Percentiles rank a stretch among this genome's conserved stretches.
Evolutionary conservation across 176 grass and related monocot genomes (phyloP).

Genomic region (Areca catechu): DNA sequence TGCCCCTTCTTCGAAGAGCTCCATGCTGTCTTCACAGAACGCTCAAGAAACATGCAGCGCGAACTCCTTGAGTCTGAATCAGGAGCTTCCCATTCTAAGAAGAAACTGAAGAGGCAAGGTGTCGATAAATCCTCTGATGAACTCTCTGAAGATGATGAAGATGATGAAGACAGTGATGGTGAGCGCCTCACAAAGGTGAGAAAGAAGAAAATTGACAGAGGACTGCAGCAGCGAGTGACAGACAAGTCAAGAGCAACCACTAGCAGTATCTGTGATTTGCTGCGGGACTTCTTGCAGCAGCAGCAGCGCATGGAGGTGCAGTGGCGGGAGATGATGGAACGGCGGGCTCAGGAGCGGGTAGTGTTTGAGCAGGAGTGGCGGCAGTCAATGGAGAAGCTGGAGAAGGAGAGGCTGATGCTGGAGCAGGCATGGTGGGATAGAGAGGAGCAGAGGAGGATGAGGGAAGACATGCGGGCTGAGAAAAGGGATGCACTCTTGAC

Average conservation of each 20-base stretch:
- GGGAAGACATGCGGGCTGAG: conserved; percentile 62
- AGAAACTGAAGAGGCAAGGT: conserved; percentile 33
- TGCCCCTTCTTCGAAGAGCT: conserved; percentile 94
- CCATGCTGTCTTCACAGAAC: conserved; percentile 72
- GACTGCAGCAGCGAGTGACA: conserved; percentile 15
- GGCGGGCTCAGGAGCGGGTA: conserved; percentile 48
- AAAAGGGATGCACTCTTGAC: conserved; percentile 53
- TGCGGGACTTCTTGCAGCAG: conserved; percentile 70
- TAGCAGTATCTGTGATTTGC: conserved; percentile 34
- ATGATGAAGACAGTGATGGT: conserved; percentile 38
- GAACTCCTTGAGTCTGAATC: conserved; percentile 38
- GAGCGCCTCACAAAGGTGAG: conserved; percentile 32
- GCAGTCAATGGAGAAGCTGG: conserved; percentile 62
- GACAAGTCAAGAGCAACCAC: conserved; percentile 1
- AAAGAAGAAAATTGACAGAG: conserved; percentile 25
- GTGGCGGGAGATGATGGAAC: conserved; percentile 60
- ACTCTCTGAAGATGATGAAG: conserved; percentile 24
- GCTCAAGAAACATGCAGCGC: conserved; percentile 70
- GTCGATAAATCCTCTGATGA: conserved; percentile 27
- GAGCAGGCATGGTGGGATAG: conserved; percentile 75
- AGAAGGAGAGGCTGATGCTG: conserved; percentile 68
- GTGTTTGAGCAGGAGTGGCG: conserved; percentile 70
- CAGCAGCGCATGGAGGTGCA: conserved; percentile 54
- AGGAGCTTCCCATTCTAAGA: conserved; percentile 20
- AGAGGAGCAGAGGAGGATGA: conserved; percentile 77